phyloP scores from a whole-genome alignment of 495 filamentous ascomycete genomes.

The Elaphomyces granulatus region DNA sequence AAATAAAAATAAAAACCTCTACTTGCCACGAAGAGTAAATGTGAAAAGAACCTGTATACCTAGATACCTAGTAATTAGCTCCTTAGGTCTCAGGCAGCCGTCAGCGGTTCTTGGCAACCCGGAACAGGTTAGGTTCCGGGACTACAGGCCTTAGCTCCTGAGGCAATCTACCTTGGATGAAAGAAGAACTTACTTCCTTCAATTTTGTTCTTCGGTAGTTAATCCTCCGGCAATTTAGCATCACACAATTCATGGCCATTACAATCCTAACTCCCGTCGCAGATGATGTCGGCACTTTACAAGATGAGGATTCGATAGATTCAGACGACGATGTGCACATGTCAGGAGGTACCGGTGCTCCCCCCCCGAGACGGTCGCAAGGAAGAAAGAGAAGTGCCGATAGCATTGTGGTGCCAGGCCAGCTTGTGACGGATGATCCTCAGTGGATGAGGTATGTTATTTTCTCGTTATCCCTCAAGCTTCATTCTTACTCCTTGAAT shows the following conservation, averaged over 20 bases:
- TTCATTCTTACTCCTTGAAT: constrained; percentile 2
- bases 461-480: constrained; percentile 2
- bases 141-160: too few species aligned
- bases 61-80: too few species aligned
- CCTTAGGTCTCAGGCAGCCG: too few species aligned
- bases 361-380: background rate
- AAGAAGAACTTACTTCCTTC: too few species aligned
- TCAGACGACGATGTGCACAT: constrained; percentile 51
- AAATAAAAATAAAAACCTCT: too few species aligned
- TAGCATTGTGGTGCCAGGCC: constrained; percentile 61
- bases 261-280: constrained; percentile 56
- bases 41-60: too few species aligned
- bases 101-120: too few species aligned
- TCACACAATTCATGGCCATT: constrained; percentile 49
- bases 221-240: background rate
- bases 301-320: constrained; percentile 25
- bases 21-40: too few species aligned
- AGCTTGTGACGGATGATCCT: constrained; percentile 73
- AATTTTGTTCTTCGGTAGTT: too few species aligned
- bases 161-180: too few species aligned
- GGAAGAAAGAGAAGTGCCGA: background rate
- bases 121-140: too few species aligned
- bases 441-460: constrained; percentile 83
- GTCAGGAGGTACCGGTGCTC: constrained; percentile 11
- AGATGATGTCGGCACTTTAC: constrained; percentile 18